A percentile compares a stretch with the other conserved stretches of the same genome.
phyloP scores from a whole-genome alignment of 768 basidiomycete genomes.

The Candolleomyces efflorescens region DNA sequence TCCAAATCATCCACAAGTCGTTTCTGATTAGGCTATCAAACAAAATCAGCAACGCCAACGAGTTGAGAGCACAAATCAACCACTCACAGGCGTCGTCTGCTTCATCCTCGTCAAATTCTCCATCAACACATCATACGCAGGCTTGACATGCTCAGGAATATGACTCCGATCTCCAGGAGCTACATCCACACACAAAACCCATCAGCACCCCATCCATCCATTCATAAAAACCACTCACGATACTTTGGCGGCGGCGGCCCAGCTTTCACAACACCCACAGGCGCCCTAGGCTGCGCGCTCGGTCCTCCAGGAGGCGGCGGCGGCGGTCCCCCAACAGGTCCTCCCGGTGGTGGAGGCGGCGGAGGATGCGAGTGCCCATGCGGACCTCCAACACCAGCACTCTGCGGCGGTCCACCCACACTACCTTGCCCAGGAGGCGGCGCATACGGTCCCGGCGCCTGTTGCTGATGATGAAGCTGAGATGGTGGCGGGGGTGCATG shows the following conservation, averaged over 20 bases:
- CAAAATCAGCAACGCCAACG: slow-evolving; percentile 16
- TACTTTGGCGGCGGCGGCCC: slow-evolving; percentile 36
- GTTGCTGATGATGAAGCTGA: slow-evolving; percentile 16
- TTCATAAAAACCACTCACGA: slow-evolving; percentile 30
- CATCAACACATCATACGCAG: slow-evolving; percentile 64
- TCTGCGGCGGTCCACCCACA: neutral
- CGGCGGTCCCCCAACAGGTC: neutral
- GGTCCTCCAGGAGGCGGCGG: slow-evolving; percentile 21
- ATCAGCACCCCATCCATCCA: too few species aligned
- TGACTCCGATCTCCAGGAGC: slow-evolving; percentile 91
- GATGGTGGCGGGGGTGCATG: slow-evolving; percentile 19
- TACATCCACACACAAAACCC: slow-evolving; percentile 33
- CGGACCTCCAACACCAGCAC: neutral
- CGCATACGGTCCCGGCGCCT: slow-evolving; percentile 32
- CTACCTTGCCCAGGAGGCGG: slow-evolving; percentile 20
- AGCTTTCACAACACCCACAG: slow-evolving; percentile 15
- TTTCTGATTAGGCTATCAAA: slow-evolving; percentile 70
- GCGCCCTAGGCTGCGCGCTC: slow-evolving; percentile 22
- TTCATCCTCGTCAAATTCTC: slow-evolving; percentile 62
- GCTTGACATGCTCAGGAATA: slow-evolving; percentile 66
- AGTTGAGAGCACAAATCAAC: too few species aligned
- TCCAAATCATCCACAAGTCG: slow-evolving; percentile 85
- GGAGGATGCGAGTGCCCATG: too few species aligned
- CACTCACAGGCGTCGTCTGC: slow-evolving; percentile 65
- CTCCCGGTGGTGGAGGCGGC: too few species aligned